phyloP scores from a whole-genome alignment of 176 grass and related monocot species.

The Juncus inflexus region DNA sequence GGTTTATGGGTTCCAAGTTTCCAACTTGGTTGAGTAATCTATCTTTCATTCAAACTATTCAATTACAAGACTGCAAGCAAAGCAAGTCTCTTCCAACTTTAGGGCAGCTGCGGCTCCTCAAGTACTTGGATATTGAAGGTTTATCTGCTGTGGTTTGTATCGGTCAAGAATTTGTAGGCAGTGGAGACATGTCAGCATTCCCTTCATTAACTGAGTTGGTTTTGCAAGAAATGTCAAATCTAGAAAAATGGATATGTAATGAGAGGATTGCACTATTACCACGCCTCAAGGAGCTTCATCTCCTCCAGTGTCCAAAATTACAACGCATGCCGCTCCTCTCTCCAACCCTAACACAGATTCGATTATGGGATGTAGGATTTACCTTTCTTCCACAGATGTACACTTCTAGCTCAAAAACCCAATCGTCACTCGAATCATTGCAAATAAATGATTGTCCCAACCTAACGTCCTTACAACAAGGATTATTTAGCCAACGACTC shows the following conservation, averaged over 20 bases:
- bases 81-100: conserved; percentile 48
- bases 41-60: conserved; percentile 52
- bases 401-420: conserved; percentile 10
- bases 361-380: conserved; percentile 48
- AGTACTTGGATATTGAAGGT: conserved; percentile 43
- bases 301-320: conserved; percentile 43
- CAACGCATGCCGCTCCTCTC: conserved; percentile 43
- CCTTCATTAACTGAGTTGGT: conserved; percentile 50
- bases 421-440: conserved; percentile 39
- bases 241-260: conserved; percentile 40
- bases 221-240: conserved; percentile 43
- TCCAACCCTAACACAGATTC: conserved; percentile 41
- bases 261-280: conserved; percentile 38
- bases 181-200: conserved; percentile 34
- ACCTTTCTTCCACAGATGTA: conserved; percentile 44
- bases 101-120: conserved; percentile 53
- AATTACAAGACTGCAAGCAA: conserved; percentile 49
- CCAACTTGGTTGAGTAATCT: conserved; percentile 55
- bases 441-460: conserved; percentile 54
- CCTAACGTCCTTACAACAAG: conserved; percentile 47
- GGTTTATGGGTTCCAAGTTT: conserved; percentile 44
- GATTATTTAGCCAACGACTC: conserved; percentile 43
- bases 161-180: conserved; percentile 54
- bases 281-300: conserved; percentile 44
- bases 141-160: conserved; percentile 39